Percentiles rank a stretch among this genome's conserved stretches.
These are phyloP conservation scores for Wickerhamomyces chaumierensis DNA, from an alignment of 805 yeast species.

Conservation along the genomic window DNA sequence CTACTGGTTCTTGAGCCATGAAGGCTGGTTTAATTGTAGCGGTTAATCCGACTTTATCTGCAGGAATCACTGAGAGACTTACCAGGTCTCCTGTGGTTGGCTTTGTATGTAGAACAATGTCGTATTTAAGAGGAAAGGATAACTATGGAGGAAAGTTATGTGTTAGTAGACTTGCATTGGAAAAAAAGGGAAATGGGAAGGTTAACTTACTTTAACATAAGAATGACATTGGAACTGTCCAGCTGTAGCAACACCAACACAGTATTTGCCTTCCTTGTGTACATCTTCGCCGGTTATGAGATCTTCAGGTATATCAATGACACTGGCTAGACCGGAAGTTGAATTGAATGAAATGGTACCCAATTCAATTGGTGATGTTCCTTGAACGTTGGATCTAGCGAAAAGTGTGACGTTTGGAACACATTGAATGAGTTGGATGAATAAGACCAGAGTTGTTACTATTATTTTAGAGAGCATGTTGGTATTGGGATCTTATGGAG, in stretches of 20 bases:
- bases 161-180: too few species aligned
- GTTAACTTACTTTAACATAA: constrained; percentile 7
- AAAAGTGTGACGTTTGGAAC: neutral
- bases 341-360: neutral
- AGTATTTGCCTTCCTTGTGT: constrained; percentile 8
- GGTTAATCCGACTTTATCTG: constrained; percentile 5
- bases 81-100: constrained; percentile 12
- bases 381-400: neutral
- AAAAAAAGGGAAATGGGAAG: too few species aligned
- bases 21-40: constrained; percentile 5
- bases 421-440: neutral
- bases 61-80: constrained; percentile 6
- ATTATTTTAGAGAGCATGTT: too few species aligned
- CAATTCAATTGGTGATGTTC: neutral
- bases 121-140: constrained; percentile 9
- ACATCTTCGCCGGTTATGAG: too few species aligned
- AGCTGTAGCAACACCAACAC: constrained; percentile 12
- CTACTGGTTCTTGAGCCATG: constrained; percentile 7
- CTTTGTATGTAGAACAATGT: constrained; percentile 7
- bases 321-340: neutral
- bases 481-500: neutral
- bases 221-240: constrained; percentile 10
- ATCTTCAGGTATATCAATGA: neutral
- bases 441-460: too few species aligned
- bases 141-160: constrained; percentile 2